These are phyloP conservation scores for Entomortierella chlamydospora DNA, from an alignment of 192 early-diverging fungal species.

Conservation along the genomic window DNA sequence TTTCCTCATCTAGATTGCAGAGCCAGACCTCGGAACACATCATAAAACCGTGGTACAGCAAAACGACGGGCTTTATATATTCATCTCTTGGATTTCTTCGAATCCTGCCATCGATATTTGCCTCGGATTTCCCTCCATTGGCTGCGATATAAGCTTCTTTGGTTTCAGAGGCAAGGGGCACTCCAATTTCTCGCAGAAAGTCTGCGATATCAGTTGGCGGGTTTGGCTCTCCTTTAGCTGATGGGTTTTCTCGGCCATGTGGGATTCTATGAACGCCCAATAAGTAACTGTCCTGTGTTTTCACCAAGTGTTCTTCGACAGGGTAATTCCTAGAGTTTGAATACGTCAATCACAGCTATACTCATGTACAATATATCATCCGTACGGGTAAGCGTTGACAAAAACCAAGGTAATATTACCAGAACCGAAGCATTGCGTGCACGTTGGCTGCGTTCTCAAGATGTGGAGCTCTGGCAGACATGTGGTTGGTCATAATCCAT, in stretches of 20 bases:
- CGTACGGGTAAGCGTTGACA: not conserved
- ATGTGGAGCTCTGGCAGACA: conserved; percentile 37
- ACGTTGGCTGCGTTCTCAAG: conserved; percentile 50
- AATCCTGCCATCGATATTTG: conserved; percentile 14
- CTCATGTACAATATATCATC: no score
- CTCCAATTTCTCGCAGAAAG: conserved; percentile 40
- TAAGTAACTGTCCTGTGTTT: conserved; percentile 87
- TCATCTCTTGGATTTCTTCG: conserved; percentile 34
- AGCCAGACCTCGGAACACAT: conserved; percentile 96
- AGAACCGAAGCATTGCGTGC: conserved; percentile 57
- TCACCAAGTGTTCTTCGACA: conserved; percentile 85
- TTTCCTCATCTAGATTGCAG: conserved; percentile 80
- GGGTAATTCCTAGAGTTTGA: conserved; percentile 91
- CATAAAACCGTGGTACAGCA: conserved; percentile 95
- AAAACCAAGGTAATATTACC: conserved; percentile 27
- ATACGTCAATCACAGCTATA: no score
- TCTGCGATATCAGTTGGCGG: conserved; percentile 38
- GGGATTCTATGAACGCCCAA: conserved; percentile 88
- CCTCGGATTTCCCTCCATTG: conserved; percentile 49
- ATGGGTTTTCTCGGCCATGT: conserved; percentile 30
- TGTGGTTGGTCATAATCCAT: conserved; percentile 37
- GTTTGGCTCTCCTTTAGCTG: conserved; percentile 15
- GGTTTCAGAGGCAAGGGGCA: conserved; percentile 52
- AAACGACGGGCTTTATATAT: conserved; percentile 80
- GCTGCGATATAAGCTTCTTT: conserved; percentile 17